Evolutionary conservation across 2,329 filamentous ascomycete genomes (phyloP).

Genomic region (Fusarium concolor): DNA sequence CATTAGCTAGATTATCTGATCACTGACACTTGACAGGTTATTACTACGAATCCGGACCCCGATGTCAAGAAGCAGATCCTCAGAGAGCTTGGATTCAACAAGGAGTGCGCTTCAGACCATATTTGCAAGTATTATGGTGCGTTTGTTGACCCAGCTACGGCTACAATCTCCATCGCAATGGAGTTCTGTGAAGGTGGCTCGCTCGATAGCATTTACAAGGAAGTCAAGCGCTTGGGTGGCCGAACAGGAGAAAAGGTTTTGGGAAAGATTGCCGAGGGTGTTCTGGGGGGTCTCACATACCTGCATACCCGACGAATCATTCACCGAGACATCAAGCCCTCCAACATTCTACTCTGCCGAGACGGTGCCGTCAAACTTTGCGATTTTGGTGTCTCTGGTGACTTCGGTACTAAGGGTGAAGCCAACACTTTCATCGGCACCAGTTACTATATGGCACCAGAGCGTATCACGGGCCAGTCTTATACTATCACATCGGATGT

Average conservation of each 20-base stretch:
- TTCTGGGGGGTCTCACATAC: constrained; percentile 93
- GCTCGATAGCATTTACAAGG: constrained; percentile 95
- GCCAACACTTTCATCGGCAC: constrained; percentile 99
- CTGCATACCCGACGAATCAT: constrained; percentile 97
- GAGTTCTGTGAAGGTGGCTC: constrained; percentile 98
- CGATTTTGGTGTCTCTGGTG: constrained; percentile 97
- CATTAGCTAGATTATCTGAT: constrained; percentile 1
- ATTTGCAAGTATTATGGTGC: constrained; percentile 98
- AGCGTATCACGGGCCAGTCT: constrained; percentile 95
- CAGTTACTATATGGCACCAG: constrained; percentile 99
- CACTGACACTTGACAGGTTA: constrained; percentile 72
- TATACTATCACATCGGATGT: constrained; percentile 99
- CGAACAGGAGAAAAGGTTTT: constrained; percentile 97
- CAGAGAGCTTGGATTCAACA: constrained; percentile 96
- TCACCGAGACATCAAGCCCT: constrained; percentile 98
- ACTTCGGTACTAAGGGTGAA: constrained; percentile 98
- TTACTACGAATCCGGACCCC: constrained; percentile 97
- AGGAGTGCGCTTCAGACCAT: constrained; percentile 93
- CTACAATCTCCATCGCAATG: constrained; percentile 98
- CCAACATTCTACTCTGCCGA: constrained; percentile 93
- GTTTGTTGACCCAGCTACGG: constrained; percentile 94
- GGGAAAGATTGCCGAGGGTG: constrained; percentile 95
- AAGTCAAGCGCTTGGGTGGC: constrained; percentile 94
- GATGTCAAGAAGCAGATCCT: constrained; percentile 99
- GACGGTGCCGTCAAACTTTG: constrained; percentile 96